Percentiles rank a stretch among this genome's conserved stretches.
These are phyloP conservation scores for Schizothecium vesticola DNA, from an alignment of 495 filamentous ascomycete species.

Conservation along the genomic window DNA sequence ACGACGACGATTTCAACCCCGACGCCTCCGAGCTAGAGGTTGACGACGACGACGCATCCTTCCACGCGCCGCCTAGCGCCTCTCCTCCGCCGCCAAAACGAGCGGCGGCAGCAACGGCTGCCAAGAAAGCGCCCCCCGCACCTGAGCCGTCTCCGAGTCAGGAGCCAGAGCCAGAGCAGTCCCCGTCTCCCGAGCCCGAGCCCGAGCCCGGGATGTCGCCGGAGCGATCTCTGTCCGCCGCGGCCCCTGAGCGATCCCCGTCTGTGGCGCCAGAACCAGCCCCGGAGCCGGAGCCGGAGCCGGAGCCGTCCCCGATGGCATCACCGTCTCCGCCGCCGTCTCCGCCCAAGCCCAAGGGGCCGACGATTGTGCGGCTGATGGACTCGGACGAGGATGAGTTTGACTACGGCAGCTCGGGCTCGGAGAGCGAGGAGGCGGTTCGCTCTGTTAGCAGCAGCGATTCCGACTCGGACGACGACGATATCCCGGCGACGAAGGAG, in stretches of 20 bases:
- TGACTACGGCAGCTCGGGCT: neutral
- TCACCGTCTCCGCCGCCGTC: slow-evolving; percentile 6
- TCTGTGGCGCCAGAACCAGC: neutral
- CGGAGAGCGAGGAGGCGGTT: neutral
- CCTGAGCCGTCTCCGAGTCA: neutral
- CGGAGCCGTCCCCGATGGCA: slow-evolving; percentile 1
- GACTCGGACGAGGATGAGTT: slow-evolving; percentile 18
- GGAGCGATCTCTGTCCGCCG: neutral
- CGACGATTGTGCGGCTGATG: slow-evolving; percentile 27
- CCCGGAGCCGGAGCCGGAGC: neutral
- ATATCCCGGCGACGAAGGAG: slow-evolving; percentile 25
- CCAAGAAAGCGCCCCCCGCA: neutral
- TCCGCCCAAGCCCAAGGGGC: slow-evolving; percentile 13
- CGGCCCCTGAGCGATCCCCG: neutral
- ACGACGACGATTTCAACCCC: slow-evolving; percentile 1
- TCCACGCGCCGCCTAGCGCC: neutral
- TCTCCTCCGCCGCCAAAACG: slow-evolving; percentile 2
- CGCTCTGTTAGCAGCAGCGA: neutral
- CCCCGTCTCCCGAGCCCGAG: neutral
- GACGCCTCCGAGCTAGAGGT: neutral
- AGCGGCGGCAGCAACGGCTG: neutral
- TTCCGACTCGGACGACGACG: slow-evolving; percentile 25
- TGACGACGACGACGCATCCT: neutral
- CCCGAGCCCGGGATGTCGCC: neutral
- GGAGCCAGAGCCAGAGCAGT: neutral